phyloP scores from a whole-genome alignment of 2,329 filamentous ascomycete genomes.

The Penicillium sp. region DNA sequence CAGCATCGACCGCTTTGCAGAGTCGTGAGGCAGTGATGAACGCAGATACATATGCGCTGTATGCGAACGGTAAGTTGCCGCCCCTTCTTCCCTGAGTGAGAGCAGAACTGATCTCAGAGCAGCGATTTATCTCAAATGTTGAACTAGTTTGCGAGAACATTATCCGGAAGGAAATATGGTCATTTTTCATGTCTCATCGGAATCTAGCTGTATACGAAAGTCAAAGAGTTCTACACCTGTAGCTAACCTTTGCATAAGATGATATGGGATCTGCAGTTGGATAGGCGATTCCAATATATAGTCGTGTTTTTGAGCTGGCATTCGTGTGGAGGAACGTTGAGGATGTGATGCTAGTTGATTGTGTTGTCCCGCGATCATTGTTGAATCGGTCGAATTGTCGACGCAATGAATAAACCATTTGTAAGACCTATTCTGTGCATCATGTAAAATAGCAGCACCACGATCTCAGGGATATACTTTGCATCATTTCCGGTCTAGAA shows the following conservation, averaged over 20 bases:
- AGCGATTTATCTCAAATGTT: constrained; percentile 24
- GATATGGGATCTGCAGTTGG: not conserved
- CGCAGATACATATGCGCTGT: constrained; percentile 62
- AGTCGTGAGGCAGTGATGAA: constrained; percentile 57
- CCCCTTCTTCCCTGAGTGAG: not conserved
- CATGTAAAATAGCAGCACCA: not conserved
- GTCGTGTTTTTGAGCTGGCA: not conserved
- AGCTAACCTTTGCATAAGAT: not conserved
- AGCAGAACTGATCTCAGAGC: not conserved
- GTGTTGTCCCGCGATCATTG: not conserved
- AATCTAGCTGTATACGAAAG: not conserved
- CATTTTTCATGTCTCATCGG: not conserved
- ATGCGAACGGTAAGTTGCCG: constrained; percentile 47
- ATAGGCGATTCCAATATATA: not conserved
- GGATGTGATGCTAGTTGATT: not conserved
- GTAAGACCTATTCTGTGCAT: not conserved
- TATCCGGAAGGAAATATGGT: not conserved
- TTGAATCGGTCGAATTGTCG: not conserved
- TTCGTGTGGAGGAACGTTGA: not conserved
- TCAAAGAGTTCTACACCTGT: not conserved
- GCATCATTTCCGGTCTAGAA: constrained; percentile 28
- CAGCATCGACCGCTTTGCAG: constrained; percentile 47
- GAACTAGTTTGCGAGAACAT: not conserved
- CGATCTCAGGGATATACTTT: not conserved
- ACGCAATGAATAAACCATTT: not conserved